These are phyloP conservation scores for Ganoderma leucocontextum DNA, from an alignment of 1,284 basidiomycete genomes.

Conservation along the genomic window DNA sequence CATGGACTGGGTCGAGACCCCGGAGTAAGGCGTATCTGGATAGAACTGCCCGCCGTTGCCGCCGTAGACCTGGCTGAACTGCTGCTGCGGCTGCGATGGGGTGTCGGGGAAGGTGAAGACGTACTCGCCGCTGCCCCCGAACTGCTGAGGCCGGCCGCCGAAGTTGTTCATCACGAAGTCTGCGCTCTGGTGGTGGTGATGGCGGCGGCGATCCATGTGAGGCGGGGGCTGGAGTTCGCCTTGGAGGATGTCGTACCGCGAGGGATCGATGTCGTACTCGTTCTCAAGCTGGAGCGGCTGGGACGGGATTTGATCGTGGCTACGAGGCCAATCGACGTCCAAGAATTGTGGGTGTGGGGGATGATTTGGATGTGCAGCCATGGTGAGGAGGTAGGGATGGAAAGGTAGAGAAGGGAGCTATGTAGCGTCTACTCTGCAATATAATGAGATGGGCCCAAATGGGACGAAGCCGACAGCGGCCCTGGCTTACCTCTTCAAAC, in stretches of 20 bases:
- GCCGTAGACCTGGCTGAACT: constrained; percentile 15
- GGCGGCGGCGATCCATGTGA: constrained; percentile 23
- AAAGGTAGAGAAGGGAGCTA: constrained; percentile 17
- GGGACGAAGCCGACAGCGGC: not conserved
- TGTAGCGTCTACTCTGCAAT: not conserved
- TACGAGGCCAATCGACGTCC: constrained; percentile 36
- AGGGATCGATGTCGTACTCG: constrained; percentile 39
- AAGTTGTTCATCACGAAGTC: constrained; percentile 21
- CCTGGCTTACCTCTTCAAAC: not conserved
- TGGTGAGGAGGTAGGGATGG: constrained; percentile 31
- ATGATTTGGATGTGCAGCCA: constrained; percentile 49
- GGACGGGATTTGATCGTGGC: constrained; percentile 28
- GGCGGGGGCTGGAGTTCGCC: constrained; percentile 21
- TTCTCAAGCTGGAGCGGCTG: constrained; percentile 39
- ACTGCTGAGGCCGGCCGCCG: constrained; percentile 19
- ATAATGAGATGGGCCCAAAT: constrained; percentile 2
- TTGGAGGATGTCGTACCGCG: constrained; percentile 36
- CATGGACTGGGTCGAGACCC: constrained; percentile 24
- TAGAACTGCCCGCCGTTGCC: constrained; percentile 14
- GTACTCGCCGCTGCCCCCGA: constrained; percentile 24
- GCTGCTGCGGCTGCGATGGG: constrained; percentile 24
- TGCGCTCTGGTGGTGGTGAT: constrained; percentile 23
- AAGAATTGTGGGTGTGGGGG: constrained; percentile 51
- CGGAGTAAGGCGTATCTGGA: constrained; percentile 19
- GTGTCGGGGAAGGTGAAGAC: constrained; percentile 30